Evolutionary conservation across 306 rosid species (phyloP), one percentile per base, ranked within the genome.

Genomic region (Vigna unguiculata): DNA sequence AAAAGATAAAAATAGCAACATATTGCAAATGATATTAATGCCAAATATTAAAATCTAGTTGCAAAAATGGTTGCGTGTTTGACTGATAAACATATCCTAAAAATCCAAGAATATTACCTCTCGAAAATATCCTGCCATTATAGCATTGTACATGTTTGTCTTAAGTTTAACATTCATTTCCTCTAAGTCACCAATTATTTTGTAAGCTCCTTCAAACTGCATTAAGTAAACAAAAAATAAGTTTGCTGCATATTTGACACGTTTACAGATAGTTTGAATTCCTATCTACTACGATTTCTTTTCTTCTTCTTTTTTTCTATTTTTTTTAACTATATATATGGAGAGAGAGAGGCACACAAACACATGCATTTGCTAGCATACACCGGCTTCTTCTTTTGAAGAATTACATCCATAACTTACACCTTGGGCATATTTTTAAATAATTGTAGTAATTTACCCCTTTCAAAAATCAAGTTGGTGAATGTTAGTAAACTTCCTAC

Each of bases 41-140:
- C 70, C 52, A 78, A 75, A 36, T 71, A 72, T 45, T 62, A 17
- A 75, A 66, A 47, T 76, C 59, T 25, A 13, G 28, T 45, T 62
- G 20, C 49, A 71, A n/a, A 73, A 75, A 49, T 72, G 40, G 61
- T 71, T 65, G 40, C 68, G 77, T 24, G 55, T 81, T 60, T 11
- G 51, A 36, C 22, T 2, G 3, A 38, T 34, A 55, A 40, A 66
- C 57, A 12, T 8, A 59, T 79, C 69, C 38, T 54, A 64, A 61
- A 45, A 78, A 82, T 38, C 63, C 74, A 69, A 86, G 48, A 66
- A 74, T 64, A 68, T 54, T 82, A 95, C 98, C 97, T 92, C 92
- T 55, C 96, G 91, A 67, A 89, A 92, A 87, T 88, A 92, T 63
- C 96, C 98, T n/a, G 80, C 90, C 92, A 95, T 84, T 75, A 95